Base-by-base conservation (phyloP, 805 yeast species). In the Diddensiella transvaalensis region DNA sequence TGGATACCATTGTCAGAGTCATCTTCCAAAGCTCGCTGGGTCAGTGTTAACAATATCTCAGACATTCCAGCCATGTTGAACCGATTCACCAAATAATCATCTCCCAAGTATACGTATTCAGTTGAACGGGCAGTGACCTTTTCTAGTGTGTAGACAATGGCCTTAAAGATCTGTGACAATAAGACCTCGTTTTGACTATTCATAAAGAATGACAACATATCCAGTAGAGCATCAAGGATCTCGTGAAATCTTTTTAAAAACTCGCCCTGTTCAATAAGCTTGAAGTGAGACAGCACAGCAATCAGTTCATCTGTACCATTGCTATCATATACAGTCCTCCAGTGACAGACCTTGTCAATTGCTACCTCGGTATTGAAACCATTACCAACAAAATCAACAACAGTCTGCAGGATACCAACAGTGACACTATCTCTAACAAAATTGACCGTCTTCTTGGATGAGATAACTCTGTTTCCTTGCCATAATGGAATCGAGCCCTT, bases 331-430 rank as follows among this genome's bases (percentile, higher is more conserved):
- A 65, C 64, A 29, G 66, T 62, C 49, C 71, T 77, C 77, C 82
- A 79, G 50, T 75, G 73, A 54, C 82, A 61, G 41, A 87, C 66
- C 26, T 74, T 72, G 37, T 76, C 78, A 49, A 83, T 70, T 2
- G 82, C 66, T 3, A 67, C 44, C 50, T 83, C 87, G 17, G 79
- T 66, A 57, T 85, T 85, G 66, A 70, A 84, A 13, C 69, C 63
- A 55, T 76, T 82, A 22, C 96, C 96, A 47, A 82, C 79, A 62
- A 85, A 87, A 44, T 77, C 80, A 0, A 85, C 70, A 15, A 76
- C 71, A 17, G 85, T 57, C 54, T 83, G 85, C 41, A 74, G 50
- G 1, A 64, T 50, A 19, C 70, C 77, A n/a, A 57, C 55, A 23
- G 72, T 47, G 43, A 58, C 22, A 67, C 65, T 47, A 78, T 65